These are phyloP conservation scores for Pythium dissotocum DNA, from an alignment of 352 stramenopile genomes.

Conservation along the genomic window DNA sequence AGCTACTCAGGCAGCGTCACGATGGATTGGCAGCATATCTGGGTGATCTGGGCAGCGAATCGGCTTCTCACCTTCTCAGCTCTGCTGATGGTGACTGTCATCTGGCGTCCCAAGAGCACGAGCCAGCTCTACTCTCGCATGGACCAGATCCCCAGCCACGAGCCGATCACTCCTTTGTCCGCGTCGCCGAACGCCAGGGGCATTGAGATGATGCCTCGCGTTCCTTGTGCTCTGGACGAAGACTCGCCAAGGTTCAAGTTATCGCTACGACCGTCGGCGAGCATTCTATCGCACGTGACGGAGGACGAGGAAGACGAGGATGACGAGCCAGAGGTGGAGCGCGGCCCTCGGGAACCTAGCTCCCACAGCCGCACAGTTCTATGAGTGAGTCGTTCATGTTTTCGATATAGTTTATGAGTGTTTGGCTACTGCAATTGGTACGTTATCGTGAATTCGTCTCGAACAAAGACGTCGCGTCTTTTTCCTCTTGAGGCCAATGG, in stretches of 20 bases:
- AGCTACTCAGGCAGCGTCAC: slow-evolving; percentile 73
- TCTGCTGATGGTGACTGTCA: slow-evolving; percentile 62
- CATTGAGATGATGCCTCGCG: slow-evolving; percentile 59
- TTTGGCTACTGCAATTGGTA: not conserved
- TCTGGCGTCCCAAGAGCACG: slow-evolving; percentile 74
- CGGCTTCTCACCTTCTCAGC: slow-evolving; percentile 70
- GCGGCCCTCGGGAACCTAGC: not conserved
- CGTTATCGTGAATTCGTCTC: not conserved
- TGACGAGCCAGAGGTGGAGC: slow-evolving; percentile 10
- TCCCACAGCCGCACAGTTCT: not conserved
- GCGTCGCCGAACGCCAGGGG: slow-evolving; percentile 42
- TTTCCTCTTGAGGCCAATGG: not conserved
- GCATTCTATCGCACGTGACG: slow-evolving; percentile 9
- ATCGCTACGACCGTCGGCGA: not conserved
- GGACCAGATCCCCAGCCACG: slow-evolving; percentile 75
- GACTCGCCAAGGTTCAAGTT: slow-evolving; percentile 8
- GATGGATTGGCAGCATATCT: slow-evolving; percentile 72
- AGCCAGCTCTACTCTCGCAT: slow-evolving; percentile 73
- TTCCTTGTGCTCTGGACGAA: slow-evolving; percentile 54
- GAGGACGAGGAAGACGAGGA: slow-evolving; percentile 12
- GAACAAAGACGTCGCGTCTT: not conserved
- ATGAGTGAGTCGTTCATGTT: not conserved
- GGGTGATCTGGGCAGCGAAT: slow-evolving; percentile 79
- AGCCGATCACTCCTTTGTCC: slow-evolving; percentile 51
- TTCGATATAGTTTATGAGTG: not conserved